These are phyloP conservation scores for Populus euphratica DNA, from an alignment of 345 rosid species.

Conservation along the genomic window DNA sequence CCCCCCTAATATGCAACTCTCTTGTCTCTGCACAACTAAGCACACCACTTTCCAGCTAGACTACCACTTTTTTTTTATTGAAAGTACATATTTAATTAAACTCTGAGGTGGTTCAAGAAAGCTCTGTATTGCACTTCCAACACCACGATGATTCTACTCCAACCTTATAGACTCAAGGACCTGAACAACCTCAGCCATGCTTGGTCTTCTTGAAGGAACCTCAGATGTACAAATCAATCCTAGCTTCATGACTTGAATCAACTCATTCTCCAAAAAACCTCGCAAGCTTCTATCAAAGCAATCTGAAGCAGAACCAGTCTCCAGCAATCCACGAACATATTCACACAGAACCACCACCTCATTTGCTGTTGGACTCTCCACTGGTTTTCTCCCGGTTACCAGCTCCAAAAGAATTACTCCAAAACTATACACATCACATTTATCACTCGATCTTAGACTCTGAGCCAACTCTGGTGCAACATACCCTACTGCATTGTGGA, in stretches of 20 bases:
- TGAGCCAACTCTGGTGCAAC: constrained; percentile 97
- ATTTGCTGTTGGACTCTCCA: constrained; percentile 60
- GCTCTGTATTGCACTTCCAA: constrained; percentile 9
- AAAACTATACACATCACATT: constrained; percentile 86
- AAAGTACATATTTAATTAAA: constrained; percentile 8
- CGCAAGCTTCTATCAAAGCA: constrained; percentile 73
- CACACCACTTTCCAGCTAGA: constrained; percentile 26
- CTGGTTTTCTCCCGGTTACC: constrained; percentile 87
- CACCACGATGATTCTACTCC: constrained; percentile 47
- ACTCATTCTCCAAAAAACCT: constrained; percentile 80
- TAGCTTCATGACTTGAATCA: constrained; percentile 90
- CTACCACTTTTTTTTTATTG: constrained; percentile 7
- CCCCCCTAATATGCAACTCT: constrained; percentile 16
- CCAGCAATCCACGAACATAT: constrained; percentile 69
- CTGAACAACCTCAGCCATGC: constrained; percentile 96
- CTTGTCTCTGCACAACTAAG: constrained; percentile 31
- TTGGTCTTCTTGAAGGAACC: constrained; percentile 75
- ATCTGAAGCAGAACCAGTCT: constrained; percentile 71
- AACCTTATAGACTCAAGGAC: constrained; percentile 87
- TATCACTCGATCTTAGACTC: constrained; percentile 69
- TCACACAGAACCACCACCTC: constrained; percentile 78
- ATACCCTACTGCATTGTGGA: constrained; percentile 89
- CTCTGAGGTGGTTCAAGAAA: constrained; percentile 14
- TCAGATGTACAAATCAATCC: constrained; percentile 80
- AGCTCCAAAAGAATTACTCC: constrained; percentile 92